These are phyloP conservation scores for Neonothopanus nambi DNA, from an alignment of 1,284 basidiomycete species.

Conservation along the genomic window DNA sequence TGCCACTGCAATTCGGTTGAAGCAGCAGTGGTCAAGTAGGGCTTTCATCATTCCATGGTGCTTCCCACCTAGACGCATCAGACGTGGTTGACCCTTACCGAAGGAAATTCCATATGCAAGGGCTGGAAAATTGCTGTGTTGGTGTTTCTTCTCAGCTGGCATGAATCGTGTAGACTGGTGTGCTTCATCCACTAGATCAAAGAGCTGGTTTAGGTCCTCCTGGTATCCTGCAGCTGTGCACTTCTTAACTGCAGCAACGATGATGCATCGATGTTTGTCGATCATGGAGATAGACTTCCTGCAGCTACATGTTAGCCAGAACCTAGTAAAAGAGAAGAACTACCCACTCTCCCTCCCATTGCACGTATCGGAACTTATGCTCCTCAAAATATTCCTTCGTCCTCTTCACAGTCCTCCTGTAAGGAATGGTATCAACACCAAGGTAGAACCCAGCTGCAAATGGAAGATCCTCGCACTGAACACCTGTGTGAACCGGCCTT, in stretches of 20 bases:
- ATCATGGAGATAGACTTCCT: not conserved
- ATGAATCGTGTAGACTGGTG: not conserved
- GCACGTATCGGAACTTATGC: not conserved
- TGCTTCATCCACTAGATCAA: not conserved
- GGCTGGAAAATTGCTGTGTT: not conserved
- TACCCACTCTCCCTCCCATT: not conserved
- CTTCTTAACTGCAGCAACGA: not conserved
- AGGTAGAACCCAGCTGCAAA: not conserved
- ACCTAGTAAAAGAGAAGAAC: not conserved
- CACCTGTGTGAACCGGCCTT: not conserved
- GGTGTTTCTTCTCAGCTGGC: not conserved
- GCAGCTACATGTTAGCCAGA: not conserved
- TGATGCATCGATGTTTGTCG: not conserved
- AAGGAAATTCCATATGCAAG: not conserved
- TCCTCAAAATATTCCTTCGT: not conserved
- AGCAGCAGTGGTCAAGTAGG: not conserved
- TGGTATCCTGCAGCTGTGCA: not conserved
- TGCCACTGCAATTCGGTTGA: not conserved
- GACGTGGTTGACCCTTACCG: not conserved
- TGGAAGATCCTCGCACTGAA: not conserved
- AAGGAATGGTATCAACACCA: not conserved
- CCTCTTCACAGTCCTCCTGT: not conserved
- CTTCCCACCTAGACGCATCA: not conserved
- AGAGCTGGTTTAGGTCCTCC: not conserved
- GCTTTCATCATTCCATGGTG: not conserved